Evolutionary conservation across 345 rosid species (phyloP), one percentile per base, ranked within the genome.

Genomic region (Sonneratia alba): DNA sequence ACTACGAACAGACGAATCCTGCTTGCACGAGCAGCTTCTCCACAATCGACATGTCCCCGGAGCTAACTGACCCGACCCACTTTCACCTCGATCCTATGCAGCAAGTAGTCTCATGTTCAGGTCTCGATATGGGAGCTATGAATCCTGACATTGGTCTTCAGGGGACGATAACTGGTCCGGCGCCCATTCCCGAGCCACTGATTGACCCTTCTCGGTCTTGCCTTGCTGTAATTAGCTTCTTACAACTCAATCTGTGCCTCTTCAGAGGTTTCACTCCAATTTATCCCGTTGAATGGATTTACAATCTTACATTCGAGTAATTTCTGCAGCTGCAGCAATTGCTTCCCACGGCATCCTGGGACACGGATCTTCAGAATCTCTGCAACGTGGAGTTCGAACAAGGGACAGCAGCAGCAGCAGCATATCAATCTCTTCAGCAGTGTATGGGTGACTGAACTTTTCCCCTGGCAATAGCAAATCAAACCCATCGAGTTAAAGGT

Each of bases 311-410:
- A 70, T 14, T 14, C 59, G 12, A 22, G 43, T 40, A 18, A 47
- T 47, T 47, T 47, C 11, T 14, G 53, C 51, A 11, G 32, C 21
- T 68, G 51, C 86, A 84, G 73, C 76, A 27, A 27, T 27, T 27
- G 32, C 32, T 27, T 27, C 32, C 85, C 55, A 70, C 86, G 70
- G 66, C 86, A 32, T 71, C 77, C 59, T 94, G 97, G 97, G 87
- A 87, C 82, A 82, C 81, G 72, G 89, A 85, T 76, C 74, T 85
- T 49, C 93, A 84, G 40, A 85, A 84, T 80, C 86, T 85, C 69
- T 90, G 83, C 85, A 82, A 67, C 77, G 68, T 86, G 16, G 51
- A 47, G 11, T 47, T 47, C 51, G 13, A 47, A 47, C 51, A 47
- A 47, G 51, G 51, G 13, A 14, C 51, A 47, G 16, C 51, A 47